Conservation (phyloP, 2,329 filamentous ascomycete species). For the Trichoderma sp. region DNA sequence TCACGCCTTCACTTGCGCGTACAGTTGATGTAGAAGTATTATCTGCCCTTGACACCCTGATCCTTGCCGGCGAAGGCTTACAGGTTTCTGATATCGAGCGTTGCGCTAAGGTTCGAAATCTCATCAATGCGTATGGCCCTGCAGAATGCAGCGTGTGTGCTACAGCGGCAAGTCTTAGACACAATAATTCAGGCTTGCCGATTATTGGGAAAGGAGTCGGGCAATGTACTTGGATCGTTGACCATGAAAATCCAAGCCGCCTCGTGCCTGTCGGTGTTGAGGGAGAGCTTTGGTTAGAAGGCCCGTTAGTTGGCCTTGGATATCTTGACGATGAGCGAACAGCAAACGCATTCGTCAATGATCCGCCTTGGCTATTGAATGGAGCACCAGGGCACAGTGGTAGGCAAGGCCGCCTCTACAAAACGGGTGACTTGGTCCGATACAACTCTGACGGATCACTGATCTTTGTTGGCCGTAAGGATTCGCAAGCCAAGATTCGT, state of each 20-base stretch:
- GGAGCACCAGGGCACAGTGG: neutral
- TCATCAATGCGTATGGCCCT: neutral
- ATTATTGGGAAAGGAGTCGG: neutral
- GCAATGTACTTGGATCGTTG: neutral
- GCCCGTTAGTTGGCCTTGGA: neutral
- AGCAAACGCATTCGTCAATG: neutral
- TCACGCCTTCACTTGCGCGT: neutral
- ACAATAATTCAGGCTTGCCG: neutral
- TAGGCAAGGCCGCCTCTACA: conserved; percentile 27
- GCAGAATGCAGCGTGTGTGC: neutral
- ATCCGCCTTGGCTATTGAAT: neutral
- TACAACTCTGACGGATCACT: conserved; percentile 46
- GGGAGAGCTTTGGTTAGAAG: neutral
- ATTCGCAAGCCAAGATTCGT: conserved; percentile 59
- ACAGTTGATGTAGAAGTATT: neutral
- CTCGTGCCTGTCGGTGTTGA: neutral
- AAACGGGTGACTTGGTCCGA: conserved; percentile 49
- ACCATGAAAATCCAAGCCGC: neutral
- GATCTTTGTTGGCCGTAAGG: conserved; percentile 53
- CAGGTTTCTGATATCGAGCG: neutral
- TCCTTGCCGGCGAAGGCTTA: neutral
- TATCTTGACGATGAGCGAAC: neutral
- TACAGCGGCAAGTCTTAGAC: neutral
- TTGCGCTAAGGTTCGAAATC: neutral
- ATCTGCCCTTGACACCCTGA: neutral